These are phyloP conservation scores for Achaetomiella virescens DNA, from an alignment of 495 filamentous ascomycete genomes.

Conservation along the genomic window DNA sequence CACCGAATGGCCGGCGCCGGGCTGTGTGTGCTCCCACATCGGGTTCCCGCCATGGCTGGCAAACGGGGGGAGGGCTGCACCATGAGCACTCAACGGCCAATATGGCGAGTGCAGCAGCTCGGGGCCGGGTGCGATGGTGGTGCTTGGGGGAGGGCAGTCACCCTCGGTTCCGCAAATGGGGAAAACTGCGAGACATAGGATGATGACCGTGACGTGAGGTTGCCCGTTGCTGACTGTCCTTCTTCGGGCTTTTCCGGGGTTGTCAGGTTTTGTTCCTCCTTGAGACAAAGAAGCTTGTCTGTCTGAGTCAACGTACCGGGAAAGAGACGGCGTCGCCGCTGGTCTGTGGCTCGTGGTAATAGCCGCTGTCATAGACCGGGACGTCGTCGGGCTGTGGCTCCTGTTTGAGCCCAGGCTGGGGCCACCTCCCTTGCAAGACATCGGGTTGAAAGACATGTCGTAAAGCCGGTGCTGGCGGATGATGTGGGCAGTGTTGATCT, in stretches of 20 bases:
- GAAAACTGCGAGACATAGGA: slow-evolving; percentile 1
- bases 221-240: background rate
- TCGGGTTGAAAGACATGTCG: slow-evolving; percentile 10
- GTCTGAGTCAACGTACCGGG: background rate
- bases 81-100: background rate
- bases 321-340: background rate
- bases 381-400: background rate
- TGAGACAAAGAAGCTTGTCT: slow-evolving; percentile 1
- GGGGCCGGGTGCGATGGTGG: background rate
- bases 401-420: background rate
- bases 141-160: no score
- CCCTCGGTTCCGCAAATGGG: background rate
- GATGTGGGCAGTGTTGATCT: slow-evolving; percentile 2
- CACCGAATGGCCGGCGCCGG: background rate
- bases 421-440: slow-evolving; percentile 3
- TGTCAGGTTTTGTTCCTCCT: background rate
- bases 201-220: background rate
- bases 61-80: background rate
- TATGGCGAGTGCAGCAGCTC: background rate
- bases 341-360: background rate
- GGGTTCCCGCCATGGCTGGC: slow-evolving; percentile 3
- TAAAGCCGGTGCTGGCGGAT: slow-evolving; percentile 4
- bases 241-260: background rate
- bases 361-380: background rate
- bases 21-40: background rate